Conservation (phyloP, 140 eudicot genomes). For the Bidens hawaiensis region DNA sequence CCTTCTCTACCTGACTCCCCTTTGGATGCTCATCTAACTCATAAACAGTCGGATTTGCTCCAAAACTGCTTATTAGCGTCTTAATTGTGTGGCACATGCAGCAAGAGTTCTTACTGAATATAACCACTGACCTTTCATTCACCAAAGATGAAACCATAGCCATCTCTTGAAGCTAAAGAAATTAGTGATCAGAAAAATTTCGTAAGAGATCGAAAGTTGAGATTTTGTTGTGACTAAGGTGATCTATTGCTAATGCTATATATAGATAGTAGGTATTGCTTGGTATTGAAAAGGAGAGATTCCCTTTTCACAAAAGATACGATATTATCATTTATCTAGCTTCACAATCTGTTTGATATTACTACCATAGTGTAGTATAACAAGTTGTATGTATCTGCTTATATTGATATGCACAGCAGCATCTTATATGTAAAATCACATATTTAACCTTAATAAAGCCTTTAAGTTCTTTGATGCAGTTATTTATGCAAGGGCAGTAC, state of each 20-base stretch:
- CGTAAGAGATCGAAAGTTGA: constrained; percentile 14
- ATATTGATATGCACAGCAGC: constrained; percentile 35
- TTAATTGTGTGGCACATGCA: constrained; percentile 62
- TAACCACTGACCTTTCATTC: constrained; percentile 52
- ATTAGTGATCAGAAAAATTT: neutral
- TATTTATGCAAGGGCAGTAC: constrained; percentile 13
- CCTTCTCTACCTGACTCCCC: constrained; percentile 62
- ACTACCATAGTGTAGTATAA: constrained; percentile 11
- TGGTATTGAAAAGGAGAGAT: constrained; percentile 9
- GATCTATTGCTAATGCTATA: constrained; percentile 33
- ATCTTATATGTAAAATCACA: constrained; percentile 23
- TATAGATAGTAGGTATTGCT: constrained; percentile 25
- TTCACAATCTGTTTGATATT: constrained; percentile 16
- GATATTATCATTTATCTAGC: constrained; percentile 4
- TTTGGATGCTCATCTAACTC: constrained; percentile 61
- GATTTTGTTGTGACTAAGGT: constrained; percentile 25
- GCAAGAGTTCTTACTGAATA: constrained; percentile 66
- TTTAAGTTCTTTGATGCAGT: constrained; percentile 1
- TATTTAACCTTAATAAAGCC: constrained; percentile 24
- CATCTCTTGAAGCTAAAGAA: constrained; percentile 23
- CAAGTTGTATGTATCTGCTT: constrained; percentile 24
- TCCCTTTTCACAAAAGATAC: constrained; percentile 17
- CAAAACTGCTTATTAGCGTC: constrained; percentile 59
- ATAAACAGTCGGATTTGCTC: constrained; percentile 70
- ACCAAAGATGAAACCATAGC: constrained; percentile 41